Base-by-base conservation (phyloP, 306 rosid genomes). In the Cyamopsis tetragonoloba region DNA sequence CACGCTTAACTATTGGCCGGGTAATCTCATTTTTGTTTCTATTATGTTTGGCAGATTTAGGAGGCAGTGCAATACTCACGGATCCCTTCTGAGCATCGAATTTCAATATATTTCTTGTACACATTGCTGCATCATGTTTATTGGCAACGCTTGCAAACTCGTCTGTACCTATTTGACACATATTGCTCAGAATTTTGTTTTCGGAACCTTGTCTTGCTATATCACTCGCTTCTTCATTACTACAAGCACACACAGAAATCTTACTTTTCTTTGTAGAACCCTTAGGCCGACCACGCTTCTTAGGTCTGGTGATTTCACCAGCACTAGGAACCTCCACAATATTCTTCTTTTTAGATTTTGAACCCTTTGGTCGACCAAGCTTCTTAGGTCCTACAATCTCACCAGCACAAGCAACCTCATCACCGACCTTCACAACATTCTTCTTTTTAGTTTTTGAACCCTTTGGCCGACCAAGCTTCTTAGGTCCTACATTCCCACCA, bases 381-480 rank as follows among this genome's bases (percentile, higher is more conserved):
- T 51, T 67, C 28, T 37, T 51, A 8, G 38, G 62, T 41, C 4
- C 31, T 24, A 28, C 48, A 41, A 42, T 18, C 64, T 39, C 55
- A 31, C 34, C 59, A 14, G 19, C 41, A 39, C 41, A 20, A 46
- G n/a, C 17, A 65, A 34, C 76, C 3, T 59, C 72, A 68, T 43
- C 43, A 31, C 55, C 28, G 42, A 51, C 66, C n/a, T 42, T 20
- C 17, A 30, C 58, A 27, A 35, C n/a, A 44, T 0, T 28, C 14
- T 15, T 50, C 49, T 43, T 34, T 68, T 76, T 78, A 20, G 14
- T 53, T 35, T 61, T 53, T 47, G 86, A 68, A 51, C 80, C 80
- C 76, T 77, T 80, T 37, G 85, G 71, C n/a, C 50, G 44, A 20
- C 60, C 72, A 60, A 24, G 65, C 66, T 73, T 44, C 44, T 4